These are phyloP conservation scores for Collybia sp. DNA, from an alignment of 768 basidiomycete genomes.

Conservation along the genomic window DNA sequence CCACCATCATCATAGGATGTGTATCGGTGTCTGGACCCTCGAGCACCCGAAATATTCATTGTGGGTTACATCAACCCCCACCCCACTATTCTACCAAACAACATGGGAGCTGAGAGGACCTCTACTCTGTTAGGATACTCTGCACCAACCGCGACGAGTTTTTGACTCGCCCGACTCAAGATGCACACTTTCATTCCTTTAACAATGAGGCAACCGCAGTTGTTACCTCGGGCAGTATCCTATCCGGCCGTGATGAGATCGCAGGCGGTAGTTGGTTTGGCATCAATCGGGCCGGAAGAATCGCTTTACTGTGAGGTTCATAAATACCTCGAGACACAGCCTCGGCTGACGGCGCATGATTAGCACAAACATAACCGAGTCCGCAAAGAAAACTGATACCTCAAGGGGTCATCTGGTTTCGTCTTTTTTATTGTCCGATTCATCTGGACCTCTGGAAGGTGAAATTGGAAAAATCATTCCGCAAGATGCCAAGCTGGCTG, in stretches of 20 bases:
- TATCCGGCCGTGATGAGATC: constrained; percentile 70
- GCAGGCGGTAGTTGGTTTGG: constrained; percentile 88
- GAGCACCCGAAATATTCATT: constrained; percentile 75
- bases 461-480: constrained; percentile 42
- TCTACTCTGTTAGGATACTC: constrained; percentile 47
- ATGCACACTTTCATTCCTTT: constrained; percentile 69
- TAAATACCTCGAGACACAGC: constrained; percentile 8
- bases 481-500: constrained; percentile 56
- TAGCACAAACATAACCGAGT: constrained; percentile 85
- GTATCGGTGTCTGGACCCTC: constrained; percentile 74
- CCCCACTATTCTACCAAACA: neutral
- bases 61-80: constrained; percentile 41
- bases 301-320: constrained; percentile 64
- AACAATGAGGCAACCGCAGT: constrained; percentile 20
- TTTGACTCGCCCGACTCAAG: constrained; percentile 58
- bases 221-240: constrained; percentile 31
- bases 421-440: constrained; percentile 58
- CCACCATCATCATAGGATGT: constrained; percentile 42
- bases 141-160: constrained; percentile 77
- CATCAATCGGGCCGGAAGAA: constrained; percentile 54
- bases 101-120: neutral
- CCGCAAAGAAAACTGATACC: constrained; percentile 36
- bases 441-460: constrained; percentile 41
- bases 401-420: constrained; percentile 70
- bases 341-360: constrained; percentile 15